Conservation (phyloP, 2,329 filamentous ascomycete species). For the Stemphylium vesicarium region DNA sequence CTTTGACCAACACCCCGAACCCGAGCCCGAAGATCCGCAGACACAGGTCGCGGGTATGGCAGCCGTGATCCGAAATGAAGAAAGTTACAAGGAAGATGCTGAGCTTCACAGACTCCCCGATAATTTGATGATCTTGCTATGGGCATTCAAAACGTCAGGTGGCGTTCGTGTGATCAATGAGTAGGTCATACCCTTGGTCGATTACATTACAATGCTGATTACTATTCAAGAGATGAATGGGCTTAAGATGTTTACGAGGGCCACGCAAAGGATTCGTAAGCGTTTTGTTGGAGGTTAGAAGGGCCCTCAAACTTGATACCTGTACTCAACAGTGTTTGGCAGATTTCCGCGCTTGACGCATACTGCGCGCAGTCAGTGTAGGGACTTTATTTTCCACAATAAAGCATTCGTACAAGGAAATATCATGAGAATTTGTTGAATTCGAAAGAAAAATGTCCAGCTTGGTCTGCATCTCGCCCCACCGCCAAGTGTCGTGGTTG, state of each 20-base stretch:
- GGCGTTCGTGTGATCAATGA: slow-evolving; percentile 7
- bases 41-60: slow-evolving; percentile 20
- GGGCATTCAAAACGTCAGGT: slow-evolving; percentile 24
- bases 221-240: background rate
- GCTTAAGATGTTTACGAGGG: background rate
- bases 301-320: no score
- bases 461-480: no score
- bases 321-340: no score
- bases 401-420: no score
- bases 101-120: slow-evolving; percentile 25
- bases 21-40: slow-evolving; percentile 10
- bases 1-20: slow-evolving; percentile 6
- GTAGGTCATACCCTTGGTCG: background rate
- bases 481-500: no score
- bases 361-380: no score
- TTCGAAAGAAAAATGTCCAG: no score
- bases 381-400: no score
- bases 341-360: no score
- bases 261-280: background rate
- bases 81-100: slow-evolving; percentile 21
- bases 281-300: no score
- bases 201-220: background rate
- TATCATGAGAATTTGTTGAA: no score
- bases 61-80: slow-evolving; percentile 25
- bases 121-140: slow-evolving; percentile 21